Conservation (phyloP, 73 alveolate species). For the Tetrahymena borealis region DNA sequence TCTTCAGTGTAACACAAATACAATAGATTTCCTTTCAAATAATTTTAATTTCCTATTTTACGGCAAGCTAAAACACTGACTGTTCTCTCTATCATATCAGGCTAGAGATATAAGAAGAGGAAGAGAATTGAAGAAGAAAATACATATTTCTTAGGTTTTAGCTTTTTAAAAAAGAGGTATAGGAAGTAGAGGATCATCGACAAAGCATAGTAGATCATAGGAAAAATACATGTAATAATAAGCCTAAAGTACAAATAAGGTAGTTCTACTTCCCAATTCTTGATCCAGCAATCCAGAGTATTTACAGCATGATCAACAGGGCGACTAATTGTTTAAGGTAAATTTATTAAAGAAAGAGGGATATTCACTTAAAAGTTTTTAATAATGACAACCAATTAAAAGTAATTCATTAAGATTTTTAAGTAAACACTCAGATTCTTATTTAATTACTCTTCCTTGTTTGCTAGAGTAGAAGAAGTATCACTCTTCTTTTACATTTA, state of each 20-base stretch:
- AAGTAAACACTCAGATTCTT: neutral
- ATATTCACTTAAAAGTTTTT: neutral
- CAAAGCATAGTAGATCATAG: neutral
- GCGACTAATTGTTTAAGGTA: neutral
- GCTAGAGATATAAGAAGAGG: neutral
- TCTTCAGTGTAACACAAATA: neutral
- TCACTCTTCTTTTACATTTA: neutral
- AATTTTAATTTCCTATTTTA: neutral
- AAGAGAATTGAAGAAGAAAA: neutral
- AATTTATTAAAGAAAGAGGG: neutral
- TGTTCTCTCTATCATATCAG: neutral
- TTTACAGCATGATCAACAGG: neutral
- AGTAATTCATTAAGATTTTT: neutral
- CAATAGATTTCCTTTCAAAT: neutral
- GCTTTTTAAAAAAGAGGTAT: neutral
- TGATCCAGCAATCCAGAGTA: neutral
- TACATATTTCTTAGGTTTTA: neutral
- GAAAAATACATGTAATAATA: neutral
- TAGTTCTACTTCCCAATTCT: neutral
- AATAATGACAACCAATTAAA: neutral
- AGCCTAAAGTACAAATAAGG: neutral
- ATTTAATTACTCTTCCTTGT: neutral
- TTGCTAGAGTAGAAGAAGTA: neutral
- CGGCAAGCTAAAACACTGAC: neutral
- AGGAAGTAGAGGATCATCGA: neutral